A percentile compares a stretch with the other conserved stretches of the same genome.
These are phyloP conservation scores for Zangia roseola DNA, from an alignment of 768 basidiomycete genomes.

Conservation along the genomic window DNA sequence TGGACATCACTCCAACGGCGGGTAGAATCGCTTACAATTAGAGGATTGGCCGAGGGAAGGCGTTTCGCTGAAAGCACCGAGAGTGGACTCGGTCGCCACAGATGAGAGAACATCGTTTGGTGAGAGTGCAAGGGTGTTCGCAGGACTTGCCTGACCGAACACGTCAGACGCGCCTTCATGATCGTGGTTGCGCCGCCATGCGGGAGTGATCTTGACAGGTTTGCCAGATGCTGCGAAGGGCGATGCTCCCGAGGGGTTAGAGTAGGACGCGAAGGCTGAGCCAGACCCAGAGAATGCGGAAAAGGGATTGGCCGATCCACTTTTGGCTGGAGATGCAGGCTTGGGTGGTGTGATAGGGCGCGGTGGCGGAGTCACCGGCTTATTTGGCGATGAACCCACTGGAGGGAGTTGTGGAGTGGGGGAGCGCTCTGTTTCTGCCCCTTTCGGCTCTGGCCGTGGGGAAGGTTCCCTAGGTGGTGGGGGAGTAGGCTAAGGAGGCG, in stretches of 20 bases:
- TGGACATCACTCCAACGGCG: background rate
- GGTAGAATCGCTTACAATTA: conserved; percentile 14
- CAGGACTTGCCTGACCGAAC: conserved; percentile 5
- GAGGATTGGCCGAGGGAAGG: conserved; percentile 8
- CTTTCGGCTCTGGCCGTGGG: conserved; percentile 11
- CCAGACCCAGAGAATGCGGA: conserved; percentile 37
- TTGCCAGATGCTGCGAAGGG: conserved; percentile 22
- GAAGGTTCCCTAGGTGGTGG: background rate
- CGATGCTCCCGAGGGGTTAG: conserved; percentile 22
- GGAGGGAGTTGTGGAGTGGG: conserved; percentile 11
- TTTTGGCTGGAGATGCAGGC: conserved; percentile 5
- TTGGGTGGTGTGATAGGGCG: conserved; percentile 15
- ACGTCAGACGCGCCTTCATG: conserved; percentile 7
- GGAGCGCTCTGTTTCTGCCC: conserved; percentile 4
- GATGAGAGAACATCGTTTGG: conserved; percentile 15
- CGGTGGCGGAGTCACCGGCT: conserved; percentile 8
- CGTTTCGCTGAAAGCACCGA: background rate
- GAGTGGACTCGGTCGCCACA: background rate
- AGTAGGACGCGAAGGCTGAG: conserved; percentile 36
- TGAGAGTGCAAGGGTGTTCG: conserved; percentile 17
- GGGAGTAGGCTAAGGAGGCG: conserved; percentile 11
- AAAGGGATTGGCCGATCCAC: conserved; percentile 31
- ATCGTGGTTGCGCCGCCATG: conserved; percentile 22
- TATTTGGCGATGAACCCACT: conserved; percentile 2
- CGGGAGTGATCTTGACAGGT: conserved; percentile 19